A percentile compares a stretch with the other conserved stretches of the same genome.
Evolutionary conservation across 345 rosid species (phyloP).

Genomic region (Ricinus communis): DNA sequence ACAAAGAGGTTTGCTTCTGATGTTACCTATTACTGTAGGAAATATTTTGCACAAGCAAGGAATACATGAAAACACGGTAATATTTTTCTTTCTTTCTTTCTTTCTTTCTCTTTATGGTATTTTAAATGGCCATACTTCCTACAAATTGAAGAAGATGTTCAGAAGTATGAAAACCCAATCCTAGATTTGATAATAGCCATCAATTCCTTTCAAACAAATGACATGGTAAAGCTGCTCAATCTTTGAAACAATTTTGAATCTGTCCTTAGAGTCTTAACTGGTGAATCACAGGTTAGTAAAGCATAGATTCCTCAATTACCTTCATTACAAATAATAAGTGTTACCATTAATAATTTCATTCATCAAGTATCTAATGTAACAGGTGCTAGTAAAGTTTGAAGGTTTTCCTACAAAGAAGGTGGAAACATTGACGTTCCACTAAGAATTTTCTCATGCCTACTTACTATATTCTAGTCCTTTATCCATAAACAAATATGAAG

Average conservation of each 20-base stretch:
- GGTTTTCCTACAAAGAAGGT: conserved; percentile 27
- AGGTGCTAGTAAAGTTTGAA: conserved; percentile 27
- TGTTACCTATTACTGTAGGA: too few species aligned
- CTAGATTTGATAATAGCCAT: conserved; percentile 8
- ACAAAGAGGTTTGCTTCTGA: conserved; percentile 15
- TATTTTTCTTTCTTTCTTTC: not conserved
- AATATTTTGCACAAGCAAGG: not conserved
- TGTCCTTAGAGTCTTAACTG: conserved; percentile 5
- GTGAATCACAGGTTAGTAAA: conserved; percentile 20
- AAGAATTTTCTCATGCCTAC: too few species aligned
- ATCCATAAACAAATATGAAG: too few species aligned
- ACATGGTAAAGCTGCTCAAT: conserved; percentile 20
- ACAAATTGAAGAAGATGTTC: conserved; percentile 17
- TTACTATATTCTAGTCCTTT: too few species aligned
- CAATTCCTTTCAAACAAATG: conserved; percentile 18
- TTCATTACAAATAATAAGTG: not conserved
- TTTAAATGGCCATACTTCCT: conserved; percentile 16
- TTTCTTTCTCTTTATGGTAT: too few species aligned
- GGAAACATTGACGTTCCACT: conserved; percentile 26
- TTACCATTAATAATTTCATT: not conserved
- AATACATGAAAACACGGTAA: not conserved
- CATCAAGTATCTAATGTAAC: not conserved
- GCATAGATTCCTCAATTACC: not conserved
- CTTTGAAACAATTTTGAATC: conserved; percentile 14
- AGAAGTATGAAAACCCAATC: conserved; percentile 12